Evolutionary conservation across 1,284 basidiomycete genomes (phyloP), one percentile per base, ranked within the genome.

Genomic region (Ustilago trichophora): DNA sequence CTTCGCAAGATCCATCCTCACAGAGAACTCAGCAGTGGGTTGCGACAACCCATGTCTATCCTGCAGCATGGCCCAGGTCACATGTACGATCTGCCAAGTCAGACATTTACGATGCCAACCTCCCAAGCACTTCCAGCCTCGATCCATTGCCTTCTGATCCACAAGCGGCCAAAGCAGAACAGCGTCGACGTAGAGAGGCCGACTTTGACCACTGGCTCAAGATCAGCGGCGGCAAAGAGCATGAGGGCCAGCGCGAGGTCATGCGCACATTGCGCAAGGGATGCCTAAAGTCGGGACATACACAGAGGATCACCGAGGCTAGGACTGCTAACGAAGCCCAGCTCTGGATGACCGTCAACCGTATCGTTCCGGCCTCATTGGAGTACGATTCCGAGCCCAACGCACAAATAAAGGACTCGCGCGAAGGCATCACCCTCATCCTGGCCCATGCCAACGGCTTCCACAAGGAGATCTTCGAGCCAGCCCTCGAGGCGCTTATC

Each of bases 391-490:
- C 41, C 32, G 16, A 33, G 18, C 18, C 36, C 16, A 29, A 19
- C 26, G 16, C 48, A 4, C 12, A 43, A 2, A 22, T 18, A 10
- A 38, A 55, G 18, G 52, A 57, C 21, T 19, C 49, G 3, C 37
- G 49, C 27, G 19, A 72, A 33, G 54, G 57, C 4, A 34, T 89
- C 32, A 92, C 90, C 0, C 82, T 93, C 33, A 85, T 93, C 59
- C 82, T 90, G 36, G 86, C 86, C 8, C 91, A 92, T 75, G 91
- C 90, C 1, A 92, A 90, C 79, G 91, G 91, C 8, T 88, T 93
- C 71, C 87, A 87, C 63, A 92, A 92, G 81, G 90, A 92, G 86
- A 87, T 85, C 26, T 91, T 88, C 87, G 88, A 90, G 73, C 86
- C 88, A 0, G 85, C 85, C 4, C 60, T 92, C 0, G 80, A 82